phyloP scores from a whole-genome alignment of 176 grass and related monocot genomes.

The Rhynchospora tenuis region DNA sequence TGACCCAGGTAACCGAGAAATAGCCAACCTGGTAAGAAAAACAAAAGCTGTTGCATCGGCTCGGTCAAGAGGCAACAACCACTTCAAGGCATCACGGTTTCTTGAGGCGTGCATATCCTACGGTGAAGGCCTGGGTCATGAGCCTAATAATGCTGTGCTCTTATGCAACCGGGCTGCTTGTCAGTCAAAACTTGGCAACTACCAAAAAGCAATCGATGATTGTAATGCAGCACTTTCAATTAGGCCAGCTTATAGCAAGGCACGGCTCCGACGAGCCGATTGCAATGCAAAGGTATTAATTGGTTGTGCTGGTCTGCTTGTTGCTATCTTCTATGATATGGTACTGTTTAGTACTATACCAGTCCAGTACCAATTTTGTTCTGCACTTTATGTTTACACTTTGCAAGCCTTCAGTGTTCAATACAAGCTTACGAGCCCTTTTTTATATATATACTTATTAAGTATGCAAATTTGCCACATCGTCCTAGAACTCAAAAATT shows the following conservation, averaged over 20 bases:
- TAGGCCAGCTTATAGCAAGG: slow-evolving; percentile 83
- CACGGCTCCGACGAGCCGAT: slow-evolving; percentile 71
- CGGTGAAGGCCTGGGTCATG: slow-evolving; percentile 56
- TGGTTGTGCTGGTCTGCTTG: background rate
- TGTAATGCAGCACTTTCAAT: slow-evolving; percentile 58
- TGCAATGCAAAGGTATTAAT: slow-evolving; percentile 73
- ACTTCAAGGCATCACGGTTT: slow-evolving; percentile 69
- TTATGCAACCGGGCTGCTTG: slow-evolving; percentile 90
- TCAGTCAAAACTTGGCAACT: slow-evolving; percentile 58
- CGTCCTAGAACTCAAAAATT: background rate
- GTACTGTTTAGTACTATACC: background rate
- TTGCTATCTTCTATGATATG: background rate
- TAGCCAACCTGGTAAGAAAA: slow-evolving; percentile 36
- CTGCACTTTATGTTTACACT: background rate
- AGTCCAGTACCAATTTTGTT: background rate
- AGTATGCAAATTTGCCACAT: background rate
- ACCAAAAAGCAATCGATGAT: slow-evolving; percentile 90
- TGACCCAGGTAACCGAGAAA: slow-evolving; percentile 69
- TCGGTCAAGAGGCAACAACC: slow-evolving; percentile 72
- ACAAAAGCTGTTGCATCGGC: slow-evolving; percentile 49
- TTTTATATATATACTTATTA: background rate
- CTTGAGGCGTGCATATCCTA: slow-evolving; percentile 75
- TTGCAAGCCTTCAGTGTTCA: background rate
- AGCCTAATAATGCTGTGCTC: slow-evolving; percentile 56
- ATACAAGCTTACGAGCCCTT: background rate